Evolutionary conservation across 176 grass and related monocot genomes (phyloP), one percentile per base, ranked within the genome.

Genomic region (Phoenix roebelenii): DNA sequence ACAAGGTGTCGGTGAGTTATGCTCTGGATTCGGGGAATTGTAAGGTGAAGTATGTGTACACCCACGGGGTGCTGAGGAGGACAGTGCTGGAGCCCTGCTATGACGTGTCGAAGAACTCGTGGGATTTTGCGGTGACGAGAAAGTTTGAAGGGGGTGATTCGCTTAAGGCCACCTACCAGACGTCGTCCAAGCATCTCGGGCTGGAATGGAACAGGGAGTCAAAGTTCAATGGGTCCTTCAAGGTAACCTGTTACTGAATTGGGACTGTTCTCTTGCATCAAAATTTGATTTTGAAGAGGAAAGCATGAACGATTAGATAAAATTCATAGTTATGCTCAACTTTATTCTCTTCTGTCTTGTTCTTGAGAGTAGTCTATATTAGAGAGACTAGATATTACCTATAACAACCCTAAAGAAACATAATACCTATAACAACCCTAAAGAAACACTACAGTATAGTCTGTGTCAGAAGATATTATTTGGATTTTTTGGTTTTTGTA

Each of bases 21-120:
- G 6, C 81, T 44, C 66, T 98, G 61, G 81, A 80, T 22, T 70
- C 76, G 5, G 55, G 69, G 16, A 77, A 73, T 0, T 98, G 79
- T 74, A 79, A 85, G 58, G 7, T 92, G 63, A 98, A 89, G 87
- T 98, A 98, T 23, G 57, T 75, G 44, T 98, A 92, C 64, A 72
- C 81, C 2, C 87, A 98, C 50, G 87, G 93, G 5, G 63, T 17
- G 9, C 61, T 74, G 22, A 48, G 70, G 54, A 79, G 82, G 68
- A 98, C 93, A 35, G 80, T 86, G 61, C 20, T 98, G 26, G 93
- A 88, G 70, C 84, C 93, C 3, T 57, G 72, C 63, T 92, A 88
- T 18, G 93, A 98, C 75, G 71, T 81, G 28, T 85, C 54, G 15
- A 80, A 91, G 32, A 85, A 98, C 70, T 55, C 78, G 0, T 98